Evolutionary conservation across 2,329 filamentous ascomycete genomes (phyloP).

Genomic region (Colletotrichum graminicola): DNA sequence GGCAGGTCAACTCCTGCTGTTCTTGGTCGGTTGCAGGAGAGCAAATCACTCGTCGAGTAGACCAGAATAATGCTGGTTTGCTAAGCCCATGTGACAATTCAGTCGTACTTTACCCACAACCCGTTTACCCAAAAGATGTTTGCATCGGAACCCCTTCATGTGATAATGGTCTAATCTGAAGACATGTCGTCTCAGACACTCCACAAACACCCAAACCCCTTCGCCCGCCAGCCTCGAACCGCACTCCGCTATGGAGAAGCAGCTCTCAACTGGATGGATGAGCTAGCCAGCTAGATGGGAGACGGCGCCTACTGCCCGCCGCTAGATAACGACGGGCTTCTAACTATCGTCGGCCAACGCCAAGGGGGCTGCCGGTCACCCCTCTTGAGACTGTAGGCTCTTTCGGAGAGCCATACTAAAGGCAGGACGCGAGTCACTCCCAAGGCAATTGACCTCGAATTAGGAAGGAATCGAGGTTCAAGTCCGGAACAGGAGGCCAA

Average conservation of each 20-base stretch:
- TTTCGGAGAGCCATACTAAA: not conserved
- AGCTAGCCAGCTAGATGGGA: not conserved
- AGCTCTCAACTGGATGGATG: not conserved
- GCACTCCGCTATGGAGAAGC: not conserved
- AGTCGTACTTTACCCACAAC: not conserved
- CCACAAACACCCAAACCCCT: not conserved
- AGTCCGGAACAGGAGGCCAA: not conserved
- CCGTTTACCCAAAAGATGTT: not conserved
- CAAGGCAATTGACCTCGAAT: not conserved
- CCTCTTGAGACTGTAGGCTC: too few species aligned
- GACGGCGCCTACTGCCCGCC: conserved; percentile 1
- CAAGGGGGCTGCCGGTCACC: not conserved
- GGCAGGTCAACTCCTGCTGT: not conserved
- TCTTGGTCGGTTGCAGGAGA: not conserved
- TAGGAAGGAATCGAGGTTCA: not conserved
- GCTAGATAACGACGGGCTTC: not conserved
- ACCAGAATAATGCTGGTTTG: not conserved
- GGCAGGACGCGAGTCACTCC: not conserved
- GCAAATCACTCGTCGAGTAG: not conserved
- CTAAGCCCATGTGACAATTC: too few species aligned
- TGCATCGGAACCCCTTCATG: not conserved
- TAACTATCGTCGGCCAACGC: not conserved
- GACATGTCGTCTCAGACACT: not conserved
- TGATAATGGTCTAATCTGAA: not conserved
- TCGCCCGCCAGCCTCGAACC: conserved; percentile 2